phyloP scores from a whole-genome alignment of 441 rosid genomes.

The Capsella rubella region DNA sequence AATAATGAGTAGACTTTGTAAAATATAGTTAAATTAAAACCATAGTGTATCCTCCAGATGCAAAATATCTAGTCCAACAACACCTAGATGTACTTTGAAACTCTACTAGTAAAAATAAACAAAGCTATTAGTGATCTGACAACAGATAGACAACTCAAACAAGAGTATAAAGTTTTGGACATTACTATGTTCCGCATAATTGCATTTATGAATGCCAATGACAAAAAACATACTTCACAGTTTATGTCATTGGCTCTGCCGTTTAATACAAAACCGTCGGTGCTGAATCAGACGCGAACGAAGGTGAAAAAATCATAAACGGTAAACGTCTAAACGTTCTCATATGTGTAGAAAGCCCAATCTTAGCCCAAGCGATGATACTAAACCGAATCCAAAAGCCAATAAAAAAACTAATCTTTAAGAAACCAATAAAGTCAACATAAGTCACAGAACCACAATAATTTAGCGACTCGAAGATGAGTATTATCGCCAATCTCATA shows the following conservation, averaged over 20 bases:
- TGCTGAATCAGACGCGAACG: conserved; percentile 26
- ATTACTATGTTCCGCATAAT: not conserved
- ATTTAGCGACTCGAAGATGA: conserved; percentile 22
- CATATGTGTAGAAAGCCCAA: not conserved
- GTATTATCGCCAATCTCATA: not conserved
- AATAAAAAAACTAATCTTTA: not conserved
- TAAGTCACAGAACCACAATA: conserved; percentile 4
- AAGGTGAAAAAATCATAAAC: not conserved
- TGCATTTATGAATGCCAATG: conserved; percentile 3
- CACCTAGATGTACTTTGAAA: conserved; percentile 13
- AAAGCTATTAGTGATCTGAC: not conserved
- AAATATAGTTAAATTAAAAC: not conserved
- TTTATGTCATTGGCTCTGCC: not conserved
- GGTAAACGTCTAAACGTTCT: not conserved
- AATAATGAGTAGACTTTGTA: not conserved
- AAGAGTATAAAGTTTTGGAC: conserved; percentile 1
- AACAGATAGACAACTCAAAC: conserved; percentile 9
- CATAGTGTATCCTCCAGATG: not conserved
- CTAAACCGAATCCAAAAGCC: conserved; percentile 3
- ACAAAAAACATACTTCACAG: conserved; percentile 9
- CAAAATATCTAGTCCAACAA: not conserved
- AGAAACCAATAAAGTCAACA: conserved; percentile 10
- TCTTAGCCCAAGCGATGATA: conserved; percentile 5
- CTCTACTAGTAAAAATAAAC: not conserved
- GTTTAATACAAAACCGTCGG: conserved; percentile 30